phyloP scores from a whole-genome alignment of 495 filamentous ascomycete species.

The Lasiosphaeria ovina region DNA sequence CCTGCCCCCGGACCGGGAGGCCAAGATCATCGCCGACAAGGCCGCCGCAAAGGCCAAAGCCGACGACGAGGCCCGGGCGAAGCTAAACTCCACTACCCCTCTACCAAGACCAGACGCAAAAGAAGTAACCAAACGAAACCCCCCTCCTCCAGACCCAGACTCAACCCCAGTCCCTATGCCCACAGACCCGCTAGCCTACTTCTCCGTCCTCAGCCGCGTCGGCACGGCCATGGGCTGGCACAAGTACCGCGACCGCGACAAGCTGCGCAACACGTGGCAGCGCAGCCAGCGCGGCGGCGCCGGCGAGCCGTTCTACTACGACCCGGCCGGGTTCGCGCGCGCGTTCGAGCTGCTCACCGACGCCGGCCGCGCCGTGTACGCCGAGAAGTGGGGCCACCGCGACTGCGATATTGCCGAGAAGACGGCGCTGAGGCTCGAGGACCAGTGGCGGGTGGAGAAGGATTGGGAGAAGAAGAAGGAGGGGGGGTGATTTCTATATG shows the following conservation, averaged over 20 bases:
- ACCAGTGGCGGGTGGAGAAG: conserved; percentile 52
- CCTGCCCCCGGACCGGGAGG: conserved; percentile 22
- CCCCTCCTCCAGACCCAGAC: too few relatives aligned
- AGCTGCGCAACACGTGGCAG: conserved; percentile 58
- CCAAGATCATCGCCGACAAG: conserved; percentile 11
- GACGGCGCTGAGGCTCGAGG: conserved; percentile 39
- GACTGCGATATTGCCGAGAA: conserved; percentile 47
- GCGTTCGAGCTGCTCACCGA: conserved; percentile 53
- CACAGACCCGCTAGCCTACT: conserved; percentile 9
- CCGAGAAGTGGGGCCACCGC: conserved; percentile 55
- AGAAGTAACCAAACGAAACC: too few relatives aligned
- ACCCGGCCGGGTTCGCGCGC: conserved; percentile 50
- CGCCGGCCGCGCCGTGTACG: conserved; percentile 48
- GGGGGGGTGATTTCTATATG: neutral
- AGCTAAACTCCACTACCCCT: too few relatives aligned
- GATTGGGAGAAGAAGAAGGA: conserved; percentile 29
- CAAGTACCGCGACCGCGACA: conserved; percentile 30
- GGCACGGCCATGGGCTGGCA: conserved; percentile 37
- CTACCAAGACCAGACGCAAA: too few relatives aligned
- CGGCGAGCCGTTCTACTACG: conserved; percentile 59
- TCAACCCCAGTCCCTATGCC: neutral
- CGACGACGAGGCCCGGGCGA: neutral
- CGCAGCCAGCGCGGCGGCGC: conserved; percentile 52
- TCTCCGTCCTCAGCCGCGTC: conserved; percentile 7
- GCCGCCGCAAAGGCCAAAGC: conserved; percentile 23